Evolutionary conservation across 2,329 filamentous ascomycete genomes (phyloP).

Genomic region (Fusarium sp.): DNA sequence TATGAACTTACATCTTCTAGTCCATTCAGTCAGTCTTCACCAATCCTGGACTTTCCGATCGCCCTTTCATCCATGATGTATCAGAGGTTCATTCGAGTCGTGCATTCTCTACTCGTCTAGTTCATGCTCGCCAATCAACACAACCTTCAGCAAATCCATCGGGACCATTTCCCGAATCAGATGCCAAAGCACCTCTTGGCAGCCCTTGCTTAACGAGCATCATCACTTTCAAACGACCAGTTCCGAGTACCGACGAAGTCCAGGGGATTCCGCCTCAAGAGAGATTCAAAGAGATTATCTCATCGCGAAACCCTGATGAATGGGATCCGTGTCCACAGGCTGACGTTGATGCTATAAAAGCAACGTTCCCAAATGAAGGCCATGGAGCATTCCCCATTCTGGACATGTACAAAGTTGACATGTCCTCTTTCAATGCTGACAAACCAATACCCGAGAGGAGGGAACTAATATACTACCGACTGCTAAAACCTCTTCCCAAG

Average conservation of each 20-base stretch:
- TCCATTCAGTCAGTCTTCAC: constrained; percentile 69
- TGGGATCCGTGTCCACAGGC: constrained; percentile 62
- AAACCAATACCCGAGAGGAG: constrained; percentile 59
- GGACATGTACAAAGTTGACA: constrained; percentile 68
- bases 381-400: constrained; percentile 62
- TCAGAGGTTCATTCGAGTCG: constrained; percentile 59
- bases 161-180: constrained; percentile 56
- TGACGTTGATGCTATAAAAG: constrained; percentile 58
- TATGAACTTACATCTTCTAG: constrained; percentile 49
- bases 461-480: constrained; percentile 64
- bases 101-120: constrained; percentile 62
- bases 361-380: constrained; percentile 53
- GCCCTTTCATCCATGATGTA: constrained; percentile 67
- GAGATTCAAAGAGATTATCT: constrained; percentile 59
- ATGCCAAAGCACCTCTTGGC: constrained; percentile 55
- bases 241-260: constrained; percentile 52
- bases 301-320: constrained; percentile 51
- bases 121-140: constrained; percentile 62
- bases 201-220: constrained; percentile 64
- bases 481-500: constrained; percentile 57
- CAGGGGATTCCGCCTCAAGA: constrained; percentile 58
- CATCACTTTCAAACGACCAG: constrained; percentile 63
- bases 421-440: constrained; percentile 58
- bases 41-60: constrained; percentile 59
- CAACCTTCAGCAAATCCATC: constrained; percentile 53